Evolutionary conservation across 2,329 filamentous ascomycete genomes (phyloP).

Genomic region (Tolypocladium inflatum): DNA sequence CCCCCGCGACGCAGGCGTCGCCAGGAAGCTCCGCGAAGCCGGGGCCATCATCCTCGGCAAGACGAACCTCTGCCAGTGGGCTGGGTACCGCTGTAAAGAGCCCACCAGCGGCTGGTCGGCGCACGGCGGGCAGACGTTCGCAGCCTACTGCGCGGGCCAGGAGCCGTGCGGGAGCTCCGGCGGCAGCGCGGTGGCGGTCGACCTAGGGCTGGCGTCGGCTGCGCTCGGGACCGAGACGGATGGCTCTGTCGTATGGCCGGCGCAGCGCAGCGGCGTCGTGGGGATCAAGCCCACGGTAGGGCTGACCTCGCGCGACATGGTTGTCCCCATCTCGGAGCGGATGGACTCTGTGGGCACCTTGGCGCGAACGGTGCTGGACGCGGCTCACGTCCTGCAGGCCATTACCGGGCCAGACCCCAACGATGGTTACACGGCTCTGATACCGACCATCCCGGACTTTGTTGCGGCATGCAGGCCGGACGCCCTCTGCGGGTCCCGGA

Average conservation of each 20-base stretch:
- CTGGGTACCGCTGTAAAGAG: conserved; percentile 46
- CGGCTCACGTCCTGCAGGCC: conserved; percentile 47
- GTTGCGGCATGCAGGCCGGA: conserved; percentile 44
- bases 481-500: conserved; percentile 44
- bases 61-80: conserved; percentile 54
- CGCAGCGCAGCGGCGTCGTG: not conserved
- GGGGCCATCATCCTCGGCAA: conserved; percentile 57
- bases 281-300: not conserved
- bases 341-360: conserved; percentile 57
- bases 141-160: conserved; percentile 49
- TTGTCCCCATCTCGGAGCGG: conserved; percentile 52
- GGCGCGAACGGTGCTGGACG: conserved; percentile 53
- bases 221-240: conserved; percentile 46
- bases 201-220: conserved; percentile 49
- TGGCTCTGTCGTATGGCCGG: conserved; percentile 24
- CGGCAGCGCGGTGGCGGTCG: conserved; percentile 50
- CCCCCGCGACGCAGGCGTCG: conserved; percentile 46
- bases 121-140: conserved; percentile 50
- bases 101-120: conserved; percentile 55
- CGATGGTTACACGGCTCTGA: conserved; percentile 47
- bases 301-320: conserved; percentile 12
- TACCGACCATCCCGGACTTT: conserved; percentile 45
- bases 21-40: conserved; percentile 45
- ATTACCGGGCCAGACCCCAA: conserved; percentile 50
- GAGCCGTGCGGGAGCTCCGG: conserved; percentile 52